Evolutionary conservation across 1,284 basidiomycete species (phyloP).

Genomic region (Ustilago bromivora): DNA sequence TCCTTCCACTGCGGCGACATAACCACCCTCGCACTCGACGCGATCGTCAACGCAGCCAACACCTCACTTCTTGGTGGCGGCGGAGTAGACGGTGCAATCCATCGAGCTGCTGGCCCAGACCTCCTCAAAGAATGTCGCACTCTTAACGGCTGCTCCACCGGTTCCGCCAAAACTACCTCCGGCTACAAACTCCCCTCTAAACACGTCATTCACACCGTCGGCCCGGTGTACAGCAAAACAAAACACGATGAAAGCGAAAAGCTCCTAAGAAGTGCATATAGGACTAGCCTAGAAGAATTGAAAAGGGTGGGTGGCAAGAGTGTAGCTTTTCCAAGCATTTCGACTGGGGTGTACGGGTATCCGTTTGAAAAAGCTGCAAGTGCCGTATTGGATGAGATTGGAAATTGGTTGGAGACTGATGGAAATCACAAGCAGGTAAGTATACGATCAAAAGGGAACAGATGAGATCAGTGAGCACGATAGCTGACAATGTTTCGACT

Average conservation of each 20-base stretch:
- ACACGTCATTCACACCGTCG: conserved; percentile 89
- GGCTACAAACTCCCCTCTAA: conserved; percentile 73
- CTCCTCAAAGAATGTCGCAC: conserved; percentile 79
- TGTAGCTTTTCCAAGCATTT: conserved; percentile 65
- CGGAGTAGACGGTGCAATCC: conserved; percentile 84
- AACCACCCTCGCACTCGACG: conserved; percentile 51
- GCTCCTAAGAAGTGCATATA: conserved; percentile 71
- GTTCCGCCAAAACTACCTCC: conserved; percentile 82
- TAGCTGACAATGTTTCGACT: background rate
- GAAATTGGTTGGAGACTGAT: conserved; percentile 39
- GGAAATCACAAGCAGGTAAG: conserved; percentile 35
- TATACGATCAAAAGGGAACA: background rate
- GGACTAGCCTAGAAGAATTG: conserved; percentile 49
- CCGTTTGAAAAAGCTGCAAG: conserved; percentile 57
- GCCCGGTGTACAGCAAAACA: conserved; percentile 77
- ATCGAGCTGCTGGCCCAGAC: conserved; percentile 81
- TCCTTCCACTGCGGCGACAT: conserved; percentile 35
- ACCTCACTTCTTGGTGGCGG: conserved; percentile 61
- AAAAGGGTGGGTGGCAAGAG: conserved; percentile 27
- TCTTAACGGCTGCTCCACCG: conserved; percentile 79
- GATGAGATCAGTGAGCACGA: no score
- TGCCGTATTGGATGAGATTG: conserved; percentile 54
- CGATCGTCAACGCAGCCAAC: conserved; percentile 67
- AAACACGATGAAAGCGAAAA: conserved; percentile 12
- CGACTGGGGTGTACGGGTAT: conserved; percentile 67